Percentiles rank a stretch among this genome's conserved stretches.
Conservation (phyloP, 441 rosid species). For the Flueggea neowawraea region DNA sequence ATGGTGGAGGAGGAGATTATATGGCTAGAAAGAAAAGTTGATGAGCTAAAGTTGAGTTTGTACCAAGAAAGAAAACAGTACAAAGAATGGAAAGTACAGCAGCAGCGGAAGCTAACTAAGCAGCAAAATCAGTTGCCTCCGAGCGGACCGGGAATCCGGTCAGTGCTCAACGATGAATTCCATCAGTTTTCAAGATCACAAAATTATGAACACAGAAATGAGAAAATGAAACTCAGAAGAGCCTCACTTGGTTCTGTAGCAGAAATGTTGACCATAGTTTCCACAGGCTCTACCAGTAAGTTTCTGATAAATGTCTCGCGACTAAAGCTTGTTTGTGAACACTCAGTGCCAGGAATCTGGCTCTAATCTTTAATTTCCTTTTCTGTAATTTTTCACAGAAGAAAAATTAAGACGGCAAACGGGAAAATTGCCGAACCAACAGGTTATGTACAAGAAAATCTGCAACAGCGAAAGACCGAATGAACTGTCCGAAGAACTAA, state of each 20-base stretch:
- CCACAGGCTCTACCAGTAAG: constrained; percentile 50
- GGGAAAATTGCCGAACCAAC: constrained; percentile 36
- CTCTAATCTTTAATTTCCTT: not conserved
- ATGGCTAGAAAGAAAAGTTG: constrained; percentile 66
- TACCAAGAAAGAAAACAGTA: constrained; percentile 51
- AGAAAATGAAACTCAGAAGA: constrained; percentile 44
- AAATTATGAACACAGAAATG: constrained; percentile 36
- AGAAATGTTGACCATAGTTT: constrained; percentile 39
- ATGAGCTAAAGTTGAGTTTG: constrained; percentile 58
- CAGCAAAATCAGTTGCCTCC: constrained; percentile 29
- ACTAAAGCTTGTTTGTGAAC: not conserved
- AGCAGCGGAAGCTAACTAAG: constrained; percentile 22
- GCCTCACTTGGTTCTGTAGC: constrained; percentile 59
- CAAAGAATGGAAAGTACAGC: constrained; percentile 39
- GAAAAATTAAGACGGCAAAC: constrained; percentile 40
- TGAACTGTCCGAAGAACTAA: constrained; percentile 67
- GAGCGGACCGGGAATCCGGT: constrained; percentile 20
- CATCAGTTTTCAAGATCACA: constrained; percentile 47
- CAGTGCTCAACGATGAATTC: constrained; percentile 18
- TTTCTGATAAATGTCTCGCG: constrained; percentile 4
- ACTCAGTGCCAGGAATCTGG: not conserved
- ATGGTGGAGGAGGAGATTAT: constrained; percentile 74
- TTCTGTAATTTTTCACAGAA: constrained; percentile 16
- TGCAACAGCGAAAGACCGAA: constrained; percentile 58
- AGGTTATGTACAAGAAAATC: constrained; percentile 24